Base-by-base conservation (phyloP, 139 green algal genomes). In the Eudorina sp. region DNA sequence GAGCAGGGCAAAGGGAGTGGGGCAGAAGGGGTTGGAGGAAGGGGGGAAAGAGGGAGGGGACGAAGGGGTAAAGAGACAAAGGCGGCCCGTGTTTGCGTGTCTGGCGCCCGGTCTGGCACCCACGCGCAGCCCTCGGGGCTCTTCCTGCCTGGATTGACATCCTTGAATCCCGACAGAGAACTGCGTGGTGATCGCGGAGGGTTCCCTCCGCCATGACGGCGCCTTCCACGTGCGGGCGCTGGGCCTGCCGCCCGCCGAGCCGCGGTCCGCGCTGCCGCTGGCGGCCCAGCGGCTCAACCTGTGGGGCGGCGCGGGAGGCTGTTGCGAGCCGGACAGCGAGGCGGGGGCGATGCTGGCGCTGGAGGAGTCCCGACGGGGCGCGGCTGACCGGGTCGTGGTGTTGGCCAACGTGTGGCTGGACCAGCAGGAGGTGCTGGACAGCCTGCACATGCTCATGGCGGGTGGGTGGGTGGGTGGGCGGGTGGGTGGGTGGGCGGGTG, bases 391-490 rank as follows among this genome's bases (percentile, higher is more conserved):
- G 11, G 53, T 97, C 9, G 91, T 99, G 53, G 90, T 99, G 70
- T 85, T 99, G 48, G 93, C 95, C 9, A 95, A 99, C 80, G 91
- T 99, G n/a, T 96, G 91, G 89, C 92, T 99, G 82, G 97, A 99
- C 86, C 82, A 90, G 43, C 88, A 89, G 25, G 90, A 94, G 5
- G 91, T 92, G 0, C 68, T 97, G 34, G 93, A 96, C 29, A 40
- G 43, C 3, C 91, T 98, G 58, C 70, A 95, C 62, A 92, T 73
- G 46, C 14, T 98, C 21, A 88, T 98, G 36, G 40, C 31, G 11
- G 94, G 95, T 97, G 83, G 62, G 62, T 72, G n/a, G 62, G 11
- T 16, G 11, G 6, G 23, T 3, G 62, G 62, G 62, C 11, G 62
- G 62, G 27, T 72, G 62, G 19, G 62, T 72, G 62, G 62, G 62